A percentile compares a stretch with the other conserved stretches of the same genome.
Conservation (phyloP, 1,284 basidiomycete genomes). For the Uromyces viciae-fabae region DNA sequence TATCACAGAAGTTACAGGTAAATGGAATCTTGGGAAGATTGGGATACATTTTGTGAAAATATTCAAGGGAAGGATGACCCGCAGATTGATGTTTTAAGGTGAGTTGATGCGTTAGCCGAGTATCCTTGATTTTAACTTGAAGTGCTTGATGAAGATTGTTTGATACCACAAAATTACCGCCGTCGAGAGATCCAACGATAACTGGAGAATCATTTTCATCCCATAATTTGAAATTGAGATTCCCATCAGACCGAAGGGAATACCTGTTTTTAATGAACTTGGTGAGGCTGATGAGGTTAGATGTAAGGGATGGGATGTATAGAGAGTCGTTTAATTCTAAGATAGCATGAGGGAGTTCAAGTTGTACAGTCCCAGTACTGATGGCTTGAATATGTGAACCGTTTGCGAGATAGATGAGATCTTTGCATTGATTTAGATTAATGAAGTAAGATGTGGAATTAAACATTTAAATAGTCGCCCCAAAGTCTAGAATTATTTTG, state of each 20-base stretch:
- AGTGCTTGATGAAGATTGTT: not conserved
- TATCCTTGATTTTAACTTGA: not conserved
- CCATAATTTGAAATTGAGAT: not conserved
- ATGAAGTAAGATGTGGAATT: not conserved
- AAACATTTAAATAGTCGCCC: not conserved
- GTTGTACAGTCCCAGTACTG: not conserved
- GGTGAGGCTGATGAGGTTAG: not conserved
- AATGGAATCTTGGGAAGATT: not conserved
- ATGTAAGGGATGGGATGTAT: not conserved
- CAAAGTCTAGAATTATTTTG: not conserved
- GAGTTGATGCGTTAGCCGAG: not conserved
- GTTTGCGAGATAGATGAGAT: not conserved
- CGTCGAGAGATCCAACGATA: too few relatives aligned
- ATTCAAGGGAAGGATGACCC: not conserved
- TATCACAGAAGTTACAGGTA: not conserved
- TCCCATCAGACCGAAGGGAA: not conserved
- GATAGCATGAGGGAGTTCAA: not conserved
- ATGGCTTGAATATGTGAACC: not conserved
- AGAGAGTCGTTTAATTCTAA: not conserved
- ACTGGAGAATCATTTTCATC: not conserved
- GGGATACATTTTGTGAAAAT: not conserved
- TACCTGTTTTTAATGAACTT: not conserved
- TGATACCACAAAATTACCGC: not conserved
- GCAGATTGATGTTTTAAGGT: not conserved
- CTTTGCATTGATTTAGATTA: not conserved